Evolutionary conservation across 805 yeast genomes (phyloP).

Genomic region (Nakazawaea populi): DNA sequence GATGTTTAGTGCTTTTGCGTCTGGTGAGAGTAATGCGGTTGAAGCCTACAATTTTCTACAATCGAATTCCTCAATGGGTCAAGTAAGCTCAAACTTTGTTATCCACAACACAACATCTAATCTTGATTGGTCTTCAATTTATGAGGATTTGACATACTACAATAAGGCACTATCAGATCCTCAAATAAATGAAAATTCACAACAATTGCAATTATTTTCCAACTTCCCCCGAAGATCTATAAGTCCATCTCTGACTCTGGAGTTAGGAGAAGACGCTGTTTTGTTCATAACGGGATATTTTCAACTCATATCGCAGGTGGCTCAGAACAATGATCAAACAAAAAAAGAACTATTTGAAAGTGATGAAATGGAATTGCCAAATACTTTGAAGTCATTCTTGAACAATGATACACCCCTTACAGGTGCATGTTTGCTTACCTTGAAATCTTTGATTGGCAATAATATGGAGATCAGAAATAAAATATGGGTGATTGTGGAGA

Average conservation of each 20-base stretch:
- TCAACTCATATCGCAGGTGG: constrained; percentile 53
- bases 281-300: constrained; percentile 70
- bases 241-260: constrained; percentile 29
- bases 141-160: constrained; percentile 26
- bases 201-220: constrained; percentile 1
- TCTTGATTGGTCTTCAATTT: constrained; percentile 31
- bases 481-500: constrained; percentile 68
- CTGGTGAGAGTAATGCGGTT: constrained; percentile 48
- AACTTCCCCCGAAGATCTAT: background rate
- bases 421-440: constrained; percentile 51
- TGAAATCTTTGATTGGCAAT: constrained; percentile 52
- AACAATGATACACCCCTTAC: constrained; percentile 20
- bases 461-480: constrained; percentile 33
- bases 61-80: constrained; percentile 13
- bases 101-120: constrained; percentile 19
- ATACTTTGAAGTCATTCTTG: constrained; percentile 21
- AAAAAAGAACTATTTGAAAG: constrained; percentile 25
- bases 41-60: constrained; percentile 46
- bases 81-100: constrained; percentile 16
- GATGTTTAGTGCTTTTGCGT: constrained; percentile 69
- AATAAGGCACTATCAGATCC: constrained; percentile 21
- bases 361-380: constrained; percentile 24
- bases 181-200: background rate
- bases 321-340: constrained; percentile 32
- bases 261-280: constrained; percentile 75